phyloP scores from a whole-genome alignment of 805 yeast genomes.

The Candida verbasci region DNA sequence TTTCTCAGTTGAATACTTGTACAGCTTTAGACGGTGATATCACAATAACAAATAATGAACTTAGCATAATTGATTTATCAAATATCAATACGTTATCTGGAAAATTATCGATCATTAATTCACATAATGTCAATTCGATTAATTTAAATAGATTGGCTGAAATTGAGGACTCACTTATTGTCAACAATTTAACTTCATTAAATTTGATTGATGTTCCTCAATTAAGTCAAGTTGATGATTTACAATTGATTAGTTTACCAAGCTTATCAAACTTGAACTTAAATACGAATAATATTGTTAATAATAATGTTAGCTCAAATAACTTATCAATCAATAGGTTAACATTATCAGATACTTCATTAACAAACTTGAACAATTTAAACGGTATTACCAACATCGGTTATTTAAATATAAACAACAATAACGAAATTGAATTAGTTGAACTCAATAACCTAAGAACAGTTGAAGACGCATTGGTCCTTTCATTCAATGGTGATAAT shows the following conservation, averaged over 20 bases:
- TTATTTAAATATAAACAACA: slow-evolving; percentile 37
- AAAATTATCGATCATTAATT: slow-evolving; percentile 32
- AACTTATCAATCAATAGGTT: too few species aligned
- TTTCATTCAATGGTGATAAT: slow-evolving; percentile 38
- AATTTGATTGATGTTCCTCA: slow-evolving; percentile 30
- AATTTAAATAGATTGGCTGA: slow-evolving; percentile 24
- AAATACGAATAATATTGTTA: slow-evolving; percentile 32
- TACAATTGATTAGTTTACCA: slow-evolving; percentile 38
- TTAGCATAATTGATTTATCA: slow-evolving; percentile 26
- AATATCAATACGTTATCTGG: slow-evolving; percentile 25
- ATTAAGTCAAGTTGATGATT: slow-evolving; percentile 25
- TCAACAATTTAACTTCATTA: slow-evolving; percentile 37
- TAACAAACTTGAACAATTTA: slow-evolving; percentile 30
- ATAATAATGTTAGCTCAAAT: slow-evolving; percentile 25
- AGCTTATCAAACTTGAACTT: slow-evolving; percentile 35
- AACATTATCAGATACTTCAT: slow-evolving; percentile 40
- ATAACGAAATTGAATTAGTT: slow-evolving; percentile 36
- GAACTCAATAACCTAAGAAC: slow-evolving; percentile 28
- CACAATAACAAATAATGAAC: slow-evolving; percentile 31
- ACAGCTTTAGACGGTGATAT: slow-evolving; percentile 39
- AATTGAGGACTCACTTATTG: slow-evolving; percentile 32
- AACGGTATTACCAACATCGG: slow-evolving; percentile 28
- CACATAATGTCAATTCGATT: slow-evolving; percentile 33
- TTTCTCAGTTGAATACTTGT: slow-evolving; percentile 31
- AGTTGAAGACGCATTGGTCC: slow-evolving; percentile 31